phyloP scores from a whole-genome alignment of 805 yeast genomes.

The Saturnispora galanensis region DNA sequence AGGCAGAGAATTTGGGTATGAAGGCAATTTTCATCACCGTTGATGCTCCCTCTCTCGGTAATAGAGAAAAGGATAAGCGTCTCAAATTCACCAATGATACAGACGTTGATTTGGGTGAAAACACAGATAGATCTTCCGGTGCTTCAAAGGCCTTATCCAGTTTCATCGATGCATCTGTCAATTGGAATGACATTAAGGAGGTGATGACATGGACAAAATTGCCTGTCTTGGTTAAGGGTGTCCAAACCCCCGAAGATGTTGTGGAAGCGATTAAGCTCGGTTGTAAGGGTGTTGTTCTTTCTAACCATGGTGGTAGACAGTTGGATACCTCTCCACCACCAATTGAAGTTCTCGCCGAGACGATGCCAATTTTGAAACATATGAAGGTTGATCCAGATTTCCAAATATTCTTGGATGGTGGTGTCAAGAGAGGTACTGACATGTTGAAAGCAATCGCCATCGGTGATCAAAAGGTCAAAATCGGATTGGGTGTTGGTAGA shows the following conservation, averaged over 20 bases:
- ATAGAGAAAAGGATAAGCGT: slow-evolving; percentile 59
- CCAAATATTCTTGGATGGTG: slow-evolving; percentile 59
- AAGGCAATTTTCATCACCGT: slow-evolving; percentile 83
- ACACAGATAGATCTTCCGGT: slow-evolving; percentile 63
- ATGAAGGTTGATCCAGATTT: slow-evolving; percentile 40
- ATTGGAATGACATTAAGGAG: slow-evolving; percentile 56
- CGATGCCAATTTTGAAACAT: slow-evolving; percentile 40
- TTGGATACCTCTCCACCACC: slow-evolving; percentile 76
- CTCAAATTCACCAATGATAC: slow-evolving; percentile 31
- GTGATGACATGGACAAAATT: slow-evolving; percentile 46
- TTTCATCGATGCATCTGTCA: slow-evolving; percentile 63
- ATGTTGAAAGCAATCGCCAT: slow-evolving; percentile 54
- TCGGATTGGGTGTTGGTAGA: slow-evolving; percentile 65
- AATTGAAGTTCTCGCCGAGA: slow-evolving; percentile 63
- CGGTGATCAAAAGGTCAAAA: slow-evolving; percentile 62
- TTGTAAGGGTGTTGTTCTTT: slow-evolving; percentile 66
- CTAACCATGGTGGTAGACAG: slow-evolving; percentile 89
- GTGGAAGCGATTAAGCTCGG: slow-evolving; percentile 63
- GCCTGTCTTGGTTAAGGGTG: slow-evolving; percentile 72
- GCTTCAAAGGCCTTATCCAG: slow-evolving; percentile 83
- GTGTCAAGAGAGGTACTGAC: slow-evolving; percentile 61
- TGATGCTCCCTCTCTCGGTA: slow-evolving; percentile 87
- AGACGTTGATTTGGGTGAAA: slow-evolving; percentile 34
- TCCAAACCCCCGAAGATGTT: slow-evolving; percentile 77
- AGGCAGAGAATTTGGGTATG: slow-evolving; percentile 65